Percentiles rank a stretch among this genome's conserved stretches.
Conservation (phyloP, 257 asterid genomes). For the Solanum phureja region DNA sequence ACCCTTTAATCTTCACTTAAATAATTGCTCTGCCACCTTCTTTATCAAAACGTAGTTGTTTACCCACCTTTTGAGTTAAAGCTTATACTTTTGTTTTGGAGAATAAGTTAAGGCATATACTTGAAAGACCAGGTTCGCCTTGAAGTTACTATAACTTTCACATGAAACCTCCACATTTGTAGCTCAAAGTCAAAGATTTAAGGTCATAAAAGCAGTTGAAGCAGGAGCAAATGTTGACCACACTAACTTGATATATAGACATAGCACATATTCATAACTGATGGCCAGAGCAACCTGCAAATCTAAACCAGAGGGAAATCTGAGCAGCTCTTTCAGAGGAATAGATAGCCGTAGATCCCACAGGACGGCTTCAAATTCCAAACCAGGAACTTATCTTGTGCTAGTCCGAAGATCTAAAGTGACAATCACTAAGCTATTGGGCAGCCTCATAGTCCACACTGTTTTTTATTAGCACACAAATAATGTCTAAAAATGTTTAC, state of each 20-base stretch:
- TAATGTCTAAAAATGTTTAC: not conserved
- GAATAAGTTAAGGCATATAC: not conserved
- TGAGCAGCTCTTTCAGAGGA: not conserved
- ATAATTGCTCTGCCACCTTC: not conserved
- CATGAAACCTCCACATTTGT: not conserved
- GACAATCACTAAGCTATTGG: not conserved
- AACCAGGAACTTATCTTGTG: not conserved
- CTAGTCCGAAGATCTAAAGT: not conserved
- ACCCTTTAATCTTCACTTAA: not conserved
- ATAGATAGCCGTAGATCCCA: not conserved
- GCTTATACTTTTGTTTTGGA: not conserved
- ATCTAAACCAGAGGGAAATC: not conserved
- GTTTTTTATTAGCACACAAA: not conserved
- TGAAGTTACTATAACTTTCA: not conserved
- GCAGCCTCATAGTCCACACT: not conserved
- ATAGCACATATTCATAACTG: not conserved
- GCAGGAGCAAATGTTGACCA: not conserved
- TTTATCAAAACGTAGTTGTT: not conserved
- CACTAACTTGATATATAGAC: not conserved
- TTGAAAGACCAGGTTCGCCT: not conserved
- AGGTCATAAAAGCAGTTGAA: not conserved
- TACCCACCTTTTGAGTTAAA: not conserved
- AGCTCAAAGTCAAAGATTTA: not conserved
- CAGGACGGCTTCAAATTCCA: not conserved
- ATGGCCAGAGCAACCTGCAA: not conserved